Conservation (phyloP, 192 early-diverging fungal genomes). For the Gaertneriomyces sp. region DNA sequence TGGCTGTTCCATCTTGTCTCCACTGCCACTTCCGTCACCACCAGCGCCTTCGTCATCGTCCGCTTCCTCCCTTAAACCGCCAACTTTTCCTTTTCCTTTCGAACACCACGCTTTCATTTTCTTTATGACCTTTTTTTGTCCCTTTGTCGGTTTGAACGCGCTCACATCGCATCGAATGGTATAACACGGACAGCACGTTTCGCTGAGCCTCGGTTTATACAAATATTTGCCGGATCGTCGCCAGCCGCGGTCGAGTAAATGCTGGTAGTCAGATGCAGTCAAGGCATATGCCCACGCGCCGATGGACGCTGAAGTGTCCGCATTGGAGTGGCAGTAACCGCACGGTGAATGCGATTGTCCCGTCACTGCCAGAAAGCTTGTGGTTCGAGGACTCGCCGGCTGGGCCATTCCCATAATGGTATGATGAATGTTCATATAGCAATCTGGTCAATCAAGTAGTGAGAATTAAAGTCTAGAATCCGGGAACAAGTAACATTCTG, state of each 20-base stretch:
- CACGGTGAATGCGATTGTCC: slow-evolving; percentile 38
- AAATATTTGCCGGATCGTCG: slow-evolving; percentile 67
- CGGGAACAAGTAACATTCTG: too few species aligned
- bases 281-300: slow-evolving; percentile 63
- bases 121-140: slow-evolving; percentile 64
- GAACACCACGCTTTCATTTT: slow-evolving; percentile 52
- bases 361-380: slow-evolving; percentile 20
- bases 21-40: not conserved
- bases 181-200: slow-evolving; percentile 72
- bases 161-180: slow-evolving; percentile 64
- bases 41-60: slow-evolving; percentile 23
- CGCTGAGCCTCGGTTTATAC: slow-evolving; percentile 67
- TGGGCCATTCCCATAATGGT: too few species aligned
- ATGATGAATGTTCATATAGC: too few species aligned
- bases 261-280: slow-evolving; percentile 43
- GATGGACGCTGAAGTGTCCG: slow-evolving; percentile 49
- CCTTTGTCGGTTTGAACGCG: slow-evolving; percentile 55
- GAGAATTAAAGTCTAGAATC: too few species aligned
- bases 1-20: not conserved
- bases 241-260: slow-evolving; percentile 71
- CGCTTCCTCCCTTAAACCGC: slow-evolving; percentile 19
- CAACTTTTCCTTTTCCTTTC: not conserved
- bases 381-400: not conserved
- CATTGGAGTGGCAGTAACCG: slow-evolving; percentile 64
- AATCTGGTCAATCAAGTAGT: too few species aligned